phyloP scores from a whole-genome alignment of 2,329 filamentous ascomycete species.

The Diaporthe citri region DNA sequence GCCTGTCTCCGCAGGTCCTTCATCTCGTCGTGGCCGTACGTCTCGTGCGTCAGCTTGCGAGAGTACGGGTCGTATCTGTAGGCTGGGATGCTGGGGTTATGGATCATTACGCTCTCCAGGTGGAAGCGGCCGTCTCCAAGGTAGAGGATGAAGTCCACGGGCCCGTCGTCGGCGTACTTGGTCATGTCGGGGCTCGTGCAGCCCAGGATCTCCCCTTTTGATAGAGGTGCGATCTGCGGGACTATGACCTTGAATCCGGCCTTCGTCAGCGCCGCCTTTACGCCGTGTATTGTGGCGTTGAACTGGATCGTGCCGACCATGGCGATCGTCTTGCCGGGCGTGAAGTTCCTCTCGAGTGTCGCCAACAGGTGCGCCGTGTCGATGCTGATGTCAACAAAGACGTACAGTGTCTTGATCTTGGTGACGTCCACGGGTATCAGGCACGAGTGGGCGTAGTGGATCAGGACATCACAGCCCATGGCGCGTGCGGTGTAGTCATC shows the following conservation, averaged over 20 bases:
- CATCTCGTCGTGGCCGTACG: slow-evolving; percentile 93
- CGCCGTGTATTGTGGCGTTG: slow-evolving; percentile 94
- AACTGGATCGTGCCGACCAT: slow-evolving; percentile 98
- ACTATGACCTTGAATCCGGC: slow-evolving; percentile 89
- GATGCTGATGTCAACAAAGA: slow-evolving; percentile 98
- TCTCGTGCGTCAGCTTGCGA: slow-evolving; percentile 88
- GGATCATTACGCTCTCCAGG: slow-evolving; percentile 98
- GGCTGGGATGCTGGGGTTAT: slow-evolving; percentile 90
- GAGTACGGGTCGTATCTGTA: slow-evolving; percentile 99
- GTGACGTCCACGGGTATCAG: slow-evolving; percentile 97
- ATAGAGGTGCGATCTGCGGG: slow-evolving; percentile 92
- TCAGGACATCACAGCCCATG: slow-evolving; percentile 91
- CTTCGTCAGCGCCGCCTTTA: slow-evolving; percentile 80
- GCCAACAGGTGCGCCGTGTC: slow-evolving; percentile 89
- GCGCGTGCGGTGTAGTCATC: slow-evolving; percentile 97
- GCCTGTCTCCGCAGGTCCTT: slow-evolving; percentile 83
- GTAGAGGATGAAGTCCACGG: slow-evolving; percentile 85
- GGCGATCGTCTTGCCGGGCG: slow-evolving; percentile 86
- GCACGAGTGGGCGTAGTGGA: slow-evolving; percentile 98
- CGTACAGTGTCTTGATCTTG: slow-evolving; percentile 96
- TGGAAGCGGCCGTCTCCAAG: slow-evolving; percentile 95
- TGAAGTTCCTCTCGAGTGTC: slow-evolving; percentile 90
- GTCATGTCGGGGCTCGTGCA: slow-evolving; percentile 82
- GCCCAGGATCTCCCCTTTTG: slow-evolving; percentile 96
- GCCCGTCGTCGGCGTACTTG: slow-evolving; percentile 43